Evolutionary conservation across 352 stramenopile species (phyloP).

Genomic region (Phytophthora fragariae): DNA sequence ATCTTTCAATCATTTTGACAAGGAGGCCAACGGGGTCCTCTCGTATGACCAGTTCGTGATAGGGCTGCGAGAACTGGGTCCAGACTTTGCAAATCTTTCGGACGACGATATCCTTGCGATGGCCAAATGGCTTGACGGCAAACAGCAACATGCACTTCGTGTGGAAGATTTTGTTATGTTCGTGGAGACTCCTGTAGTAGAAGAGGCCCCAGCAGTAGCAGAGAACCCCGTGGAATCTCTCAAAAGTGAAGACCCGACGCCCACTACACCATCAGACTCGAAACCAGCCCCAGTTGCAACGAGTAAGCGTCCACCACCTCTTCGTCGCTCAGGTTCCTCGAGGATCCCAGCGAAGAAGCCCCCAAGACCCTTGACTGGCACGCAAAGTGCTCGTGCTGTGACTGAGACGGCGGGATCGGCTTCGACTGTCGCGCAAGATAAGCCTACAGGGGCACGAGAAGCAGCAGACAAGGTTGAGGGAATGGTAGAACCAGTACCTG

Average conservation of each 20-base stretch:
- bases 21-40: constrained; percentile 62
- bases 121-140: constrained; percentile 46
- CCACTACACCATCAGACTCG: not conserved
- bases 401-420: constrained; percentile 5
- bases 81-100: constrained; percentile 46
- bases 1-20: constrained; percentile 86
- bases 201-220: not conserved
- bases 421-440: constrained; percentile 15
- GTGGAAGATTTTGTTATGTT: constrained; percentile 56
- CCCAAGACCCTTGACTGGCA: constrained; percentile 12
- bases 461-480: constrained; percentile 1
- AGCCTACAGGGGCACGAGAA: not conserved
- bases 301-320: constrained; percentile 19
- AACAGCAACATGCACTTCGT: constrained; percentile 40
- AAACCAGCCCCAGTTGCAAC: not conserved
- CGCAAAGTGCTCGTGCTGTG: constrained; percentile 25
- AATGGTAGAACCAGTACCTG: not conserved
- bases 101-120: constrained; percentile 44
- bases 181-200: constrained; percentile 4
- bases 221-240: not conserved
- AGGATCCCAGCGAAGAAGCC: constrained; percentile 18
- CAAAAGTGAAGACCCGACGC: not conserved
- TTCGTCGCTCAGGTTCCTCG: constrained; percentile 21
- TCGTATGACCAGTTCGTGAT: constrained; percentile 61
- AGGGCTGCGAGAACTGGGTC: constrained; percentile 50